phyloP scores from a whole-genome alignment of 2,329 filamentous ascomycete genomes.

The Colletotrichum siamense region DNA sequence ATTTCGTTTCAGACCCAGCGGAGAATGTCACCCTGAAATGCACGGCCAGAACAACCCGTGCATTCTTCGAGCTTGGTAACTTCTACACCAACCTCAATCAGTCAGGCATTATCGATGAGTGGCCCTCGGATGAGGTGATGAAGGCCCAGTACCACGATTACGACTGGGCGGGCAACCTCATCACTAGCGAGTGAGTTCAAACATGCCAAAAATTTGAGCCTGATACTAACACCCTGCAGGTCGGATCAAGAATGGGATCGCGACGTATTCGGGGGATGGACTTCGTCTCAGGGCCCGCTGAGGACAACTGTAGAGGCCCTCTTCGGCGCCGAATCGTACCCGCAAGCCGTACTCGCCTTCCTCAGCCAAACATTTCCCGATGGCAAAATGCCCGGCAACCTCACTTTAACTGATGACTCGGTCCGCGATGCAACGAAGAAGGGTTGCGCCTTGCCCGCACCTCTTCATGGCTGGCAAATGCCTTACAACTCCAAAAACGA shows the following conservation, averaged over 20 bases:
- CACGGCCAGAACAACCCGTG: constrained; percentile 3
- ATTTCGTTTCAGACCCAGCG: background rate
- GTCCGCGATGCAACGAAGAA: background rate
- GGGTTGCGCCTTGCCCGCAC: constrained; percentile 3
- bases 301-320: constrained; percentile 9
- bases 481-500: constrained; percentile 17
- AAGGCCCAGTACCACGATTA: constrained; percentile 19
- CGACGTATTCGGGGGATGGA: constrained; percentile 5
- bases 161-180: constrained; percentile 13
- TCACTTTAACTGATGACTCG: background rate
- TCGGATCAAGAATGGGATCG: constrained; percentile 1
- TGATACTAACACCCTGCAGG: background rate
- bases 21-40: constrained; percentile 17
- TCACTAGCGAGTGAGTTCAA: constrained; percentile 11
- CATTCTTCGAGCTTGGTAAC: constrained; percentile 21
- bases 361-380: constrained; percentile 7
- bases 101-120: background rate
- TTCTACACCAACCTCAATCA: background rate
- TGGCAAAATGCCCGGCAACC: background rate
- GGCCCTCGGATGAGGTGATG: constrained; percentile 17
- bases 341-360: background rate
- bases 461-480: constrained; percentile 10
- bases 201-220: background rate
- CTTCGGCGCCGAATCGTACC: constrained; percentile 15
- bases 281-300: constrained; percentile 7